Evolutionary conservation across 371 early-diverging fungal species (phyloP).

Genomic region (Mortierella sp.): DNA sequence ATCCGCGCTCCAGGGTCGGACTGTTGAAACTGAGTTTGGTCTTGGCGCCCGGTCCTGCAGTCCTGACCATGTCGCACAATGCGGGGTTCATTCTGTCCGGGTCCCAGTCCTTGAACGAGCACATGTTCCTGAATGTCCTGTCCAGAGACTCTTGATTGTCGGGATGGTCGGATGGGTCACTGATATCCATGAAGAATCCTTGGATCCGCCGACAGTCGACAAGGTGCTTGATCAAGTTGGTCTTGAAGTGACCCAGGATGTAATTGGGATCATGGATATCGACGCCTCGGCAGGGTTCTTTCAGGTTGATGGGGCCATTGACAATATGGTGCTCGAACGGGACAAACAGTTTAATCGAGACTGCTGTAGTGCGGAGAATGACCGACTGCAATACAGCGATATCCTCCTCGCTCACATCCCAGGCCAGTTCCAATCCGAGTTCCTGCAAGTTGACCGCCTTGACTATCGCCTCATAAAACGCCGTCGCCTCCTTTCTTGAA

Average conservation of each 20-base stretch:
- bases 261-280: constrained; percentile 16
- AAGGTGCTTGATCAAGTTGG: constrained; percentile 21
- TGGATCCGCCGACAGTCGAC: constrained; percentile 22
- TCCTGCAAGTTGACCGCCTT: constrained; percentile 29
- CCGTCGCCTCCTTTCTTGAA: constrained; percentile 19
- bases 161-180: constrained; percentile 18
- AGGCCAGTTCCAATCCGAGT: constrained; percentile 21
- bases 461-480: constrained; percentile 27
- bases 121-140: constrained; percentile 9
- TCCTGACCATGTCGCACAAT: constrained; percentile 25
- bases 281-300: constrained; percentile 15
- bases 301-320: not conserved
- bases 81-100: constrained; percentile 25
- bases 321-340: constrained; percentile 16
- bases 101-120: constrained; percentile 19
- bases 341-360: constrained; percentile 25
- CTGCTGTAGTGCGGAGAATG: constrained; percentile 20
- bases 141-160: constrained; percentile 22
- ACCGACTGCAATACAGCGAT: not conserved
- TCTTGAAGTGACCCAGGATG: constrained; percentile 23
- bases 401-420: constrained; percentile 24
- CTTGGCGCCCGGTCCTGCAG: constrained; percentile 15
- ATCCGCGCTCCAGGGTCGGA: constrained; percentile 29
- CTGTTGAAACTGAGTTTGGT: constrained; percentile 29
- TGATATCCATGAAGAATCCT: constrained; percentile 20